Conservation (phyloP, 192 early-diverging fungal species). For the Backusella mclennaniae region DNA sequence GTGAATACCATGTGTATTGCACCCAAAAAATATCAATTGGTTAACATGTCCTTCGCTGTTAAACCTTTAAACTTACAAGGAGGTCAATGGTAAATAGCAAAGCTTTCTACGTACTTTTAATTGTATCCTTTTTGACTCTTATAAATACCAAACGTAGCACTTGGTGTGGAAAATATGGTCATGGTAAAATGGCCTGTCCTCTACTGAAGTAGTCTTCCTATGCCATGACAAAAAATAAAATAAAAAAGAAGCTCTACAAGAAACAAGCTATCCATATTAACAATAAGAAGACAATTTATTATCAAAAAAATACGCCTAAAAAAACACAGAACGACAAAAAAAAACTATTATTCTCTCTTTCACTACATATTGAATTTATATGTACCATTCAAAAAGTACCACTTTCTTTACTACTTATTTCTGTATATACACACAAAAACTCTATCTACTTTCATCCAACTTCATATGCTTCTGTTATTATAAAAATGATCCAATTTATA, state of each 20-base stretch:
- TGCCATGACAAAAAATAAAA: not conserved
- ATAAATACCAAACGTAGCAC: conserved; percentile 11
- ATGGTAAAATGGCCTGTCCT: conserved; percentile 16
- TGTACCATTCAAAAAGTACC: not conserved
- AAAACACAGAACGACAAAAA: not conserved
- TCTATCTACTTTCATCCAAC: not conserved
- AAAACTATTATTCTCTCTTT: not conserved
- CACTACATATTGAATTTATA: not conserved
- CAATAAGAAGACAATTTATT: not conserved
- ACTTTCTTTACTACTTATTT: not conserved
- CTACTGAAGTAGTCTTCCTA: conserved; percentile 19
- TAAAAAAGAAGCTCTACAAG: not conserved
- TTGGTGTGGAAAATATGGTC: conserved; percentile 36
- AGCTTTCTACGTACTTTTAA: not conserved
- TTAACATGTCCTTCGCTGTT: conserved; percentile 3
- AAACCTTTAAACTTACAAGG: conserved; percentile 32
- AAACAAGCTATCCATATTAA: not conserved
- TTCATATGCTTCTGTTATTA: not conserved
- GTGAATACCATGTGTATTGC: not conserved
- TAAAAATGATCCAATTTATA: not conserved
- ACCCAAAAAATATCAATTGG: not conserved
- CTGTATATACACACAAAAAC: not conserved
- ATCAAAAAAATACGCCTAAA: not conserved
- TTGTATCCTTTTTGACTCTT: not conserved
- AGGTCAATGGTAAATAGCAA: conserved; percentile 27